Evolutionary conservation across 176 grass and related monocot species (phyloP), one percentile per base, ranked within the genome.

Genomic region (barley (Hordeum vulgare)): DNA sequence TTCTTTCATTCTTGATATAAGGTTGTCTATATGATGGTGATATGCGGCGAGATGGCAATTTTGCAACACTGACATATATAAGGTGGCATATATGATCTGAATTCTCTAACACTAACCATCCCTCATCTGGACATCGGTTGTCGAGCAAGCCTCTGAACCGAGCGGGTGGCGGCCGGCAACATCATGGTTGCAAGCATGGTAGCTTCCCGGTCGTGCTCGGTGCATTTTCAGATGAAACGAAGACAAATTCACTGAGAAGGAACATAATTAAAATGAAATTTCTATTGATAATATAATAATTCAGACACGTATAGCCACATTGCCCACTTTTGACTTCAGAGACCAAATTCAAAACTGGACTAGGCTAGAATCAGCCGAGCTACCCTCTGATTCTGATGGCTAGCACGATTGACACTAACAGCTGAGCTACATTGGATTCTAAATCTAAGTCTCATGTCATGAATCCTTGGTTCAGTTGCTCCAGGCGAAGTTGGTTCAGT

Each of bases 401-500:
- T 53, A 18, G 6, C 47, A 53, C 5, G 17, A 53, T 61, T 61
- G 1, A 61, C 24, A 12, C 59, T 61, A 13, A 12, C 24, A 61
- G 23, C 23, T 12, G 11, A 61, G 24, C 11, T 61, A 12, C 11
- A 12, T 4, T 57, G 10, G 4, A 61, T 11, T 61, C 10, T 61
- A 3, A 61, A 24, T 49, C 45, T 61, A 3, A 61, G 24, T 61
- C 3, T 25, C 24, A 12, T 25, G 58, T 6, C 6, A 0, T 25
- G 10, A 12, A 1, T 49, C 40, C 15, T 54, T 54, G 17, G 18
- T 73, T 45, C 25, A 73, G 23, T 42, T 49, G 45, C 40, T 9
- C 82, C 91, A 94, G 33, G 61, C 1, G 29, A 94, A 94, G 51
- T 83, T 90, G 51, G 81, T 73, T 45, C 25, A 73, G 23, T 42